Base-by-base conservation (phyloP, 192 early-diverging fungal genomes). In the Kickxella alabastrina region DNA sequence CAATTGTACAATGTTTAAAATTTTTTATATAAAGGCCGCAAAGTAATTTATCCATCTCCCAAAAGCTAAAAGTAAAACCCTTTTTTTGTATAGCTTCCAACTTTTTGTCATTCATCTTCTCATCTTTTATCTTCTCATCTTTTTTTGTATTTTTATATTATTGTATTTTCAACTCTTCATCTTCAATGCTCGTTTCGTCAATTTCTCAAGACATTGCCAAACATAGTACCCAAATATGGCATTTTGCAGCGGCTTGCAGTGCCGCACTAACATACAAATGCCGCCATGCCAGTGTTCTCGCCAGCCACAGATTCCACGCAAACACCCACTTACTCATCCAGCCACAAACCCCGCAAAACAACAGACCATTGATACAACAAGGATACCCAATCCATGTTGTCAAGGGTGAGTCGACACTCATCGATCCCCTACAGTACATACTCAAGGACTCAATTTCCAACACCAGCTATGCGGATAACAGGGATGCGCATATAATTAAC, bases 381-480 rank as follows among this genome's bases (percentile, higher is more conserved):
- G 40, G 28, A 9, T 48, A 39, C 15, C 42, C 48, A 12, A 22
- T 39, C 18, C 39, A 48, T 15, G 2, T 14, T 4, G 3, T n/a
- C 22, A 2, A 29, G 4, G 14, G 27, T n/a, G 39, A 41, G 4
- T 26, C 50, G 17, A n/a, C 23, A 25, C 23, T 53, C 10, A 49
- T 68, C 31, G 59, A 70, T 17, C 58, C 53, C 10, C 31, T 70
- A 10, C 67, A 70, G 38, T 70, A 50, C 40, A 70, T 70, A 25
- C 40, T 63, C 18, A 52, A 52, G 15, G 50, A 52, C 50, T n/a
- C 26, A 24, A 26, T 23, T 13, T 31, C 2, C 10, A 9, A 25
- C 1, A 17, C 23, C 4, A 1, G 3, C 13, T 23, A 10, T 5
- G 15, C 46, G 3, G 21, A 14, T 14, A 38, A 35, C 6, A 15